These are phyloP conservation scores for Avena insularis DNA, from an alignment of 176 grass and related monocot species.

Conservation along the genomic window DNA sequence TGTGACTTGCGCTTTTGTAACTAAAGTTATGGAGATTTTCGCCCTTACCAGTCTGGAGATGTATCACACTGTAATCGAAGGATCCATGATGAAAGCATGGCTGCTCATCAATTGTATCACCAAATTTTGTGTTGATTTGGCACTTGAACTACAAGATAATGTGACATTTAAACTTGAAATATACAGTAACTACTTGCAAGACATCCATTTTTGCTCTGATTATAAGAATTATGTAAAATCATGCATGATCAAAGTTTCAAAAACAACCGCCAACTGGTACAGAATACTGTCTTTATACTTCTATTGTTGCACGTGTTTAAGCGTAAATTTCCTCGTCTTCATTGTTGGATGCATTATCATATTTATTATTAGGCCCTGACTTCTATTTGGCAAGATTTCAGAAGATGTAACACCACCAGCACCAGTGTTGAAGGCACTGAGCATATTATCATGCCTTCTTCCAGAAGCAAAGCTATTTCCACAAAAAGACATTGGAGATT, in stretches of 20 bases:
- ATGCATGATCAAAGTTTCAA: slow-evolving; percentile 1
- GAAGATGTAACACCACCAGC: slow-evolving; percentile 93
- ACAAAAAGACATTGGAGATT: slow-evolving; percentile 90
- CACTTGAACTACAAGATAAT: slow-evolving; percentile 5
- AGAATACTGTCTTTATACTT: not conserved
- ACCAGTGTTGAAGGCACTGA: slow-evolving; percentile 74
- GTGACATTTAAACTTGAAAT: slow-evolving; percentile 10
- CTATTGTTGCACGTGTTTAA: not conserved
- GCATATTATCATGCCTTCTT: slow-evolving; percentile 84
- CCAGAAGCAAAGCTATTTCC: slow-evolving; percentile 96
- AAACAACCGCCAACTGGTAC: slow-evolving; percentile 3
- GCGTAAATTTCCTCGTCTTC: not conserved
- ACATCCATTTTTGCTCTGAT: not conserved
- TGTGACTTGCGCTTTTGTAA: not conserved
- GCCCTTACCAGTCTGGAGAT: slow-evolving; percentile 4
- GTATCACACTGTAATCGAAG: slow-evolving; percentile 22
- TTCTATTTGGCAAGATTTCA: slow-evolving; percentile 88
- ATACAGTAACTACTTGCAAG: not conserved
- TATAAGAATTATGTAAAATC: not conserved
- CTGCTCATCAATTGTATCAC: not conserved
- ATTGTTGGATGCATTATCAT: slow-evolving; percentile 34
- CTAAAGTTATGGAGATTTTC: not conserved
- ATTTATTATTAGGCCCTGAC: slow-evolving; percentile 44
- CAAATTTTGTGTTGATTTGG: slow-evolving; percentile 24
- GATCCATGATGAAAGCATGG: not conserved